Percentiles rank a stretch among this genome's conserved stretches.
Evolutionary conservation across 345 rosid species (phyloP).

Genomic region (Salix caprea): DNA sequence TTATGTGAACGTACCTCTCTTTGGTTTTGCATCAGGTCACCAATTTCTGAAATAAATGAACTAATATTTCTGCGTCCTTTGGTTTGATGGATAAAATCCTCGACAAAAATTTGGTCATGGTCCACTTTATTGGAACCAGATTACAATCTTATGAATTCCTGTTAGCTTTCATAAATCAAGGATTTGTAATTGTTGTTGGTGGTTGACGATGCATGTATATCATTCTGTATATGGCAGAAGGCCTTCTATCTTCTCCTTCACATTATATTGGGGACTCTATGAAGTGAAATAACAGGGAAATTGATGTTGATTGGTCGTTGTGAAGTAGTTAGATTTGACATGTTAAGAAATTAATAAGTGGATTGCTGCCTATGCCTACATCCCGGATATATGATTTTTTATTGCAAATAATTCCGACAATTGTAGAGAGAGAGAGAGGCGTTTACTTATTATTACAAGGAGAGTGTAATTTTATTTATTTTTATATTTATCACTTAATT

Average conservation of each 20-base stretch:
- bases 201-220: background rate
- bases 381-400: no score
- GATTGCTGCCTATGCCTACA: no score
- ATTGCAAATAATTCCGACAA: no score
- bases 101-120: background rate
- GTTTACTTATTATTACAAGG: no score
- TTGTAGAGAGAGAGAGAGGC: no score
- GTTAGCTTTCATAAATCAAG: conserved; percentile 3
- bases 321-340: conserved; percentile 32
- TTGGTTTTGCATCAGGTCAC: conserved; percentile 2
- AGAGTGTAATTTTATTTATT: no score
- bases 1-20: background rate
- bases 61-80: conserved; percentile 7
- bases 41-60: conserved; percentile 27
- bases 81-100: conserved; percentile 1
- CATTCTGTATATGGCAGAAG: conserved; percentile 43
- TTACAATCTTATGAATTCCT: background rate
- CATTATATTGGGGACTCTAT: conserved; percentile 7
- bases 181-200: background rate
- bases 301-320: conserved; percentile 24
- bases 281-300: conserved; percentile 10
- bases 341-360: no score
- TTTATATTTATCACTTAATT: no score
- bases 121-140: conserved; percentile 4
- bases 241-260: conserved; percentile 59